phyloP scores from a whole-genome alignment of 129 eudicot species.

The Chrysanthemum seticuspe region DNA sequence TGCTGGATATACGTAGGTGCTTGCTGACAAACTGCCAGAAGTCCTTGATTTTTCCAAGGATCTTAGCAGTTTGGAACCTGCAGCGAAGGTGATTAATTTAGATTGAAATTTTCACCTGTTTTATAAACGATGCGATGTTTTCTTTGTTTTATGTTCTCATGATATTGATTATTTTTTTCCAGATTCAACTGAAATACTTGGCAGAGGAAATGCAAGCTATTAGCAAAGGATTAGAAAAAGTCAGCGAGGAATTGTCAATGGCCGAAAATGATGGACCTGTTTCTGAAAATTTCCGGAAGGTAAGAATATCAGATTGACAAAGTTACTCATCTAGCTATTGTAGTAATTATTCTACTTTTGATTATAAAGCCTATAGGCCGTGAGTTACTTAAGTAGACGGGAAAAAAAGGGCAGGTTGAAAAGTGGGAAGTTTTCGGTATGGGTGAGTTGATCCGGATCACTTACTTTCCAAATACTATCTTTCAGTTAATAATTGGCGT shows the following conservation, averaged over 20 bases:
- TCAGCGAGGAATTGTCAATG: constrained; percentile 60
- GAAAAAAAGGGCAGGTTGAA: no score
- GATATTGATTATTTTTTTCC: constrained; percentile 10
- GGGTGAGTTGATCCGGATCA: no score
- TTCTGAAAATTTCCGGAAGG: constrained; percentile 63
- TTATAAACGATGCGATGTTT: not conserved
- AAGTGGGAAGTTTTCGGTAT: no score
- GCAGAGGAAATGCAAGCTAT: constrained; percentile 91
- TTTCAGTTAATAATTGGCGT: no score
- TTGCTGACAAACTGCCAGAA: constrained; percentile 69
- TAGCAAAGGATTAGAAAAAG: constrained; percentile 74
- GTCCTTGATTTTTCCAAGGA: constrained; percentile 63
- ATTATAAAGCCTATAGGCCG: not conserved
- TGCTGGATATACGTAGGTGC: constrained; percentile 39
- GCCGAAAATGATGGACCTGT: constrained; percentile 76
- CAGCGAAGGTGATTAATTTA: constrained; percentile 53
- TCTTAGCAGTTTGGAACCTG: constrained; percentile 52
- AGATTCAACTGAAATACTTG: constrained; percentile 73
- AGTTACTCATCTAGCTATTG: not conserved
- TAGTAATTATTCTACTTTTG: not conserved
- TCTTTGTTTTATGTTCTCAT: not conserved
- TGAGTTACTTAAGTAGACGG: not conserved
- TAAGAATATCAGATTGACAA: constrained; percentile 1
- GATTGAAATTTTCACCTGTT: not conserved
- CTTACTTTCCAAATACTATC: no score